Evolutionary conservation across 768 basidiomycete species (phyloP).

Genomic region (Boletus speciosus): DNA sequence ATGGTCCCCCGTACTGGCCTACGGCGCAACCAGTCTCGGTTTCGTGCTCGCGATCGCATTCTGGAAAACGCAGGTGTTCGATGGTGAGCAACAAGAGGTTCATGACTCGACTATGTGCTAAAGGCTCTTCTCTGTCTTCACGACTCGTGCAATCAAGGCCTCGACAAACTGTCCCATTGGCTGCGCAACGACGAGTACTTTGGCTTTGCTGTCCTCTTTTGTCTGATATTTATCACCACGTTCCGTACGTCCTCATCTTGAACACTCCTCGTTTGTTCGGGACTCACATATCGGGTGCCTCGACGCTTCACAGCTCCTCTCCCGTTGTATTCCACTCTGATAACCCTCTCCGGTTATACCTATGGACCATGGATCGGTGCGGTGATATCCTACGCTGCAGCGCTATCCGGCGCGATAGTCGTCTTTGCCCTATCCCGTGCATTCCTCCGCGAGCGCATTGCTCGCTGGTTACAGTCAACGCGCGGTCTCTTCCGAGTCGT

Average conservation of each 20-base stretch:
- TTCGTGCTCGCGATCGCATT: constrained; percentile 81
- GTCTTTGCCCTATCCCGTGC: constrained; percentile 80
- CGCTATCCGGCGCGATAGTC: constrained; percentile 76
- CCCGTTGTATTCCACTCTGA: constrained; percentile 90
- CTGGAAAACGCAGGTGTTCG: constrained; percentile 79
- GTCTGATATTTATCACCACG: constrained; percentile 81
- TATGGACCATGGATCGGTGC: constrained; percentile 84
- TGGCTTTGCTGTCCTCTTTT: constrained; percentile 78
- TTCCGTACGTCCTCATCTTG: constrained; percentile 58
- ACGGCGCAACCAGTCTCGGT: constrained; percentile 70
- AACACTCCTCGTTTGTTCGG: not conserved
- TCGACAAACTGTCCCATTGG: constrained; percentile 80
- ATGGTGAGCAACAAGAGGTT: constrained; percentile 48
- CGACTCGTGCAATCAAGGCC: constrained; percentile 43
- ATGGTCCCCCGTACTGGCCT: constrained; percentile 76
- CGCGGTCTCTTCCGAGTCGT: constrained; percentile 76
- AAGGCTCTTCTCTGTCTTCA: not conserved
- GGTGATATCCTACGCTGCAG: constrained; percentile 81
- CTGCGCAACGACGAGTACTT: constrained; percentile 66
- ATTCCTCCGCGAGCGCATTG: constrained; percentile 67
- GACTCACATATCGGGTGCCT: constrained; percentile 11
- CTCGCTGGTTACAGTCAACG: constrained; percentile 67
- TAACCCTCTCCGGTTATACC: constrained; percentile 88
- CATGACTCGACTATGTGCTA: not conserved
- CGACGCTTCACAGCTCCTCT: constrained; percentile 59